Conservation (phyloP, 108 stramenopile genomes). For the Discostella pseudostelligera region DNA sequence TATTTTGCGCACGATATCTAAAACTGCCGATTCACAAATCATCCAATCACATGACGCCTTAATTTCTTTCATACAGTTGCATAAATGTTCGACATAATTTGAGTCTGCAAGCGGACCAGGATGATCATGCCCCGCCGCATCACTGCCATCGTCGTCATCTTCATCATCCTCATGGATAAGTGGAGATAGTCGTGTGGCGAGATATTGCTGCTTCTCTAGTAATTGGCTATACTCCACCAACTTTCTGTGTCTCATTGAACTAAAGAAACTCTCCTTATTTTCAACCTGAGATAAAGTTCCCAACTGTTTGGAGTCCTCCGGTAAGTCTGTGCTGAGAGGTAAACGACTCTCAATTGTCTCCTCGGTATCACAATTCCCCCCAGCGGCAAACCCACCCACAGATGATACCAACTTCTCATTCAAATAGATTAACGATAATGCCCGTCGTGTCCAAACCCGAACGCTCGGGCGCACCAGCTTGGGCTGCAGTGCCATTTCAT, state of each 20-base stretch:
- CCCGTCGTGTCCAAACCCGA: conserved; percentile 64
- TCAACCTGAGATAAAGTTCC: conserved; percentile 15
- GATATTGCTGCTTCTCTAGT: conserved; percentile 53
- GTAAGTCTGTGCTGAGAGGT: conserved; percentile 55
- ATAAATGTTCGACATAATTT: conserved; percentile 23
- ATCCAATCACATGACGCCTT: conserved; percentile 41
- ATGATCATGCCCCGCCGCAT: conserved; percentile 7
- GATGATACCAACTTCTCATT: conserved; percentile 8
- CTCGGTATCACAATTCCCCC: not conserved
- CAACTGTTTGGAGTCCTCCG: conserved; percentile 45
- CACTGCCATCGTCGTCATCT: conserved; percentile 17
- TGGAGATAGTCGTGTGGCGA: conserved; percentile 57
- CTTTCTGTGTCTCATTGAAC: not conserved
- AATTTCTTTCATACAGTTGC: conserved; percentile 27
- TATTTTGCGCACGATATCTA: conserved; percentile 13
- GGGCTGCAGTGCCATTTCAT: conserved; percentile 58
- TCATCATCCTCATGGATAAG: conserved; percentile 45
- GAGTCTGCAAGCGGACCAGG: conserved; percentile 37
- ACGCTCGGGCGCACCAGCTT: conserved; percentile 70
- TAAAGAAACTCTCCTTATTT: not conserved
- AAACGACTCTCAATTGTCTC: conserved; percentile 21
- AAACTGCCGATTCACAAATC: conserved; percentile 14
- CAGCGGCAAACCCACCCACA: not conserved
- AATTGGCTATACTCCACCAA: conserved; percentile 23
- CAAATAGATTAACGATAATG: conserved; percentile 47